Evolutionary conservation across 2,329 filamentous ascomycete genomes (phyloP).

Genomic region (Microsporum audouinii): DNA sequence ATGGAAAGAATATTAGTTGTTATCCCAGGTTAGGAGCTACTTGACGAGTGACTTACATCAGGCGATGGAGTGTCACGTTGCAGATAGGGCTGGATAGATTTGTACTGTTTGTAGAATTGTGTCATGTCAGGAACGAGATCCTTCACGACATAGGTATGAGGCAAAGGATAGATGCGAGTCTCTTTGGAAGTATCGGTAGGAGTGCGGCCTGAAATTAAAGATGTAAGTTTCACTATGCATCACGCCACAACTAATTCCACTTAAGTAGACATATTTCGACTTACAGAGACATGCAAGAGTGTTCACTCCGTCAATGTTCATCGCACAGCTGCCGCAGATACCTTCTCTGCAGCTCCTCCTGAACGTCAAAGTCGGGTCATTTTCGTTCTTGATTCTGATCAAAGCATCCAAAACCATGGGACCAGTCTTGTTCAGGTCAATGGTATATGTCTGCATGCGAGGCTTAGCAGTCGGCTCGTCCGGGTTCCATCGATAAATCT

Average conservation of each 20-base stretch:
- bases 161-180: slow-evolving; percentile 91
- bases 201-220: slow-evolving; percentile 61
- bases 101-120: slow-evolving; percentile 99
- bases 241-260: not conserved
- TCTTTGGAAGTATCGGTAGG: slow-evolving; percentile 70
- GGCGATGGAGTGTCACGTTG: slow-evolving; percentile 75
- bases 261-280: not conserved
- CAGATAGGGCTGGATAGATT: slow-evolving; percentile 97
- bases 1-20: slow-evolving; percentile 10
- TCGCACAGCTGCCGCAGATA: slow-evolving; percentile 96
- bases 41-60: slow-evolving; percentile 51
- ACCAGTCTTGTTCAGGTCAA: slow-evolving; percentile 97
- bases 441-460: slow-evolving; percentile 83
- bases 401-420: slow-evolving; percentile 97
- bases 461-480: slow-evolving; percentile 88
- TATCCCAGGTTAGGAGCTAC: slow-evolving; percentile 10
- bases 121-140: slow-evolving; percentile 96
- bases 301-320: slow-evolving; percentile 99
- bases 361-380: slow-evolving; percentile 94
- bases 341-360: slow-evolving; percentile 92
- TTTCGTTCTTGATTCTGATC: slow-evolving; percentile 97
- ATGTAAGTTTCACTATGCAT: not conserved
- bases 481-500: slow-evolving; percentile 98
- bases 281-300: slow-evolving; percentile 93
- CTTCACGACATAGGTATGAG: slow-evolving; percentile 98